These are phyloP conservation scores for Aureobasidium sp. DNA, from an alignment of 2,329 filamentous ascomycete genomes.

Conservation along the genomic window DNA sequence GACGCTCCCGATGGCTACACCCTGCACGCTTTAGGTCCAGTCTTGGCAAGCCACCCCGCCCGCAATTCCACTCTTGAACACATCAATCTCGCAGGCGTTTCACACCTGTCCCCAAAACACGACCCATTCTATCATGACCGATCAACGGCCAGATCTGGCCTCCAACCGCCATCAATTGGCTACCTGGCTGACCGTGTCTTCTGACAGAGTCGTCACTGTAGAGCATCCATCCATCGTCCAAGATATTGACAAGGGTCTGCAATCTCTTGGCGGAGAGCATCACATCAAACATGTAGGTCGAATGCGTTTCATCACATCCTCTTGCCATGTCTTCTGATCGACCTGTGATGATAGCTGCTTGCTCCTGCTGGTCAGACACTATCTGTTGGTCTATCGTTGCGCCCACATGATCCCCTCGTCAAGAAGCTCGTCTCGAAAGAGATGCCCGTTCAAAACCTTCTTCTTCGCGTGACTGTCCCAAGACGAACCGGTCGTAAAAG, in stretches of 20 bases:
- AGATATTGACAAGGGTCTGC: conserved; percentile 57
- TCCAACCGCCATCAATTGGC: conserved; percentile 11
- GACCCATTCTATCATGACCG: conserved; percentile 9
- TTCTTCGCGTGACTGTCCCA: conserved; percentile 81
- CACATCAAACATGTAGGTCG: conserved; percentile 47
- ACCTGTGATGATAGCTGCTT: conserved; percentile 14
- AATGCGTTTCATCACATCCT: background rate
- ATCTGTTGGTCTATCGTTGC: conserved; percentile 59
- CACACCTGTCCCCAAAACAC: background rate
- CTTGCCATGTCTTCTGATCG: conserved; percentile 5
- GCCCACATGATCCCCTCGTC: conserved; percentile 71
- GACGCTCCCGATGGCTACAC: background rate
- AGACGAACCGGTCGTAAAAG: conserved; percentile 80
- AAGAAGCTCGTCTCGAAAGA: conserved; percentile 72
- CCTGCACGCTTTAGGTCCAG: background rate
- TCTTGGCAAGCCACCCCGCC: background rate
- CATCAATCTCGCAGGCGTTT: too few relatives aligned
- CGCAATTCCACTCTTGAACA: too few relatives aligned
- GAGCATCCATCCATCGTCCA: conserved; percentile 62
- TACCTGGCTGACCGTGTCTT: conserved; percentile 28
- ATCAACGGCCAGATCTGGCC: conserved; percentile 13
- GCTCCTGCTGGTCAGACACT: background rate
- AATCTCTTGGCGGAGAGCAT: conserved; percentile 52
- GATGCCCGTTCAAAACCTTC: conserved; percentile 69
- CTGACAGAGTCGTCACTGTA: conserved; percentile 50